phyloP scores from a whole-genome alignment of 2,329 filamentous ascomycete genomes.

The Curvularia spicifera region DNA sequence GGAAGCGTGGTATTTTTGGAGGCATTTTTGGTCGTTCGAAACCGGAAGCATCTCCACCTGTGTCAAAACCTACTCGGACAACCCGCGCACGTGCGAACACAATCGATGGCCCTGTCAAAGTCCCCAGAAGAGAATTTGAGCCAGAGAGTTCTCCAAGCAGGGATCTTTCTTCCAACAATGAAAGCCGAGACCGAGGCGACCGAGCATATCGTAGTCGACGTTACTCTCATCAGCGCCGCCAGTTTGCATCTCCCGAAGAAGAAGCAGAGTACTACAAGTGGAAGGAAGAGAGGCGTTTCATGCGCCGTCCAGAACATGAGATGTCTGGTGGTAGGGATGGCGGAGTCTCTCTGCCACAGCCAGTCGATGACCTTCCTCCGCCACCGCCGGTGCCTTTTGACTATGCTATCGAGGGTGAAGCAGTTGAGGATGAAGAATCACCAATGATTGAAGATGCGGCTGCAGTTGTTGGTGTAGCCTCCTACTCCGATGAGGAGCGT shows the following conservation, averaged over 20 bases:
- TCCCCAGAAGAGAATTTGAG: constrained; percentile 31
- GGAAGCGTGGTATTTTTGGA: constrained; percentile 40
- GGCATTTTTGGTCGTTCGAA: constrained; percentile 45
- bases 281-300: constrained; percentile 41
- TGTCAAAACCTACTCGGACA: constrained; percentile 32
- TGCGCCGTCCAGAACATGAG: constrained; percentile 33
- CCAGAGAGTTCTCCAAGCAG: constrained; percentile 35
- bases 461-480: constrained; percentile 34
- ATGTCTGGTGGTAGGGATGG: constrained; percentile 39
- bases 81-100: constrained; percentile 37
- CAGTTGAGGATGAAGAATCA: constrained; percentile 18
- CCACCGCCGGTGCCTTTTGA: constrained; percentile 32
- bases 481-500: constrained; percentile 38
- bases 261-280: constrained; percentile 42
- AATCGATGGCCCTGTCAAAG: constrained; percentile 22
- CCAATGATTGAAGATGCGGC: constrained; percentile 36
- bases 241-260: constrained; percentile 40
- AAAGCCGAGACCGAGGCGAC: constrained; percentile 39
- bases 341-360: constrained; percentile 27
- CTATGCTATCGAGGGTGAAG: constrained; percentile 21
- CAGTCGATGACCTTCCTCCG: constrained; percentile 27
- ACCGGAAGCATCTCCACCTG: constrained; percentile 35
- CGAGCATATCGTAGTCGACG: constrained; percentile 42
- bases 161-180: constrained; percentile 42
- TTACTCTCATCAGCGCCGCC: constrained; percentile 34